Evolutionary conservation across 2,329 filamentous ascomycete species (phyloP), one percentile per base, ranked within the genome.

Genomic region (Talaromyces sp.): DNA sequence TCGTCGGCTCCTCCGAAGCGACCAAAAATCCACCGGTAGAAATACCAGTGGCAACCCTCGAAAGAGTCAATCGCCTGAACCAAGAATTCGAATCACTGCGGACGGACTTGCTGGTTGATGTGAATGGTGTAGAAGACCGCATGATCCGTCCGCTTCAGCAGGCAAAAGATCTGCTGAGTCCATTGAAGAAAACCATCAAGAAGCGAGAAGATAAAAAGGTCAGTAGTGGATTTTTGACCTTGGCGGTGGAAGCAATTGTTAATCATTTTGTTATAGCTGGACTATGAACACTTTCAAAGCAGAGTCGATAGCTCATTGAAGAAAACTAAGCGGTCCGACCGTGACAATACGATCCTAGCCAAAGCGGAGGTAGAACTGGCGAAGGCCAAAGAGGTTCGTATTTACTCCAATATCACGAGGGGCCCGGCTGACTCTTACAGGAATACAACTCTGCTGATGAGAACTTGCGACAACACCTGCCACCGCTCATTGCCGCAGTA

Each of bases 111-210:
- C 75, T 87, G 63, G 86, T 88, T 66, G 92, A 95, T 73, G 82
- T 95, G 64, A 82, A 80, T 64, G 83, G 87, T 70, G 90, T 96
- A 68, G 90, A 94, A 69, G 79, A 82, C 10, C 86, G 87, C 69
- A 85, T 95, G 68, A 85, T 93, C 62, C 83, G 83, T 65, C 90
- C 91, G 0, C 89, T 89, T 3, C 86, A 85, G 65, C 85, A 89
- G 61, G 90, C 90, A 8, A 89, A 87, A 71, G 86, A 89, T 61
- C 86, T 81, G 62, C 83, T 94, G 66, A 86, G 88, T 69, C 88
- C 90, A 2, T 83, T 95, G 74, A 89, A 90, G 72, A 95, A 93
- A 79, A 89, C 88, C 1, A 91, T 96, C 73, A 95, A 94, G 79
- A 93, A 92, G 77, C 83, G 92, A 56, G 91, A 95, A 73, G 90